Base-by-base conservation (phyloP, 2,329 filamentous ascomycete species). In the Torrubiella hemipterigena region DNA sequence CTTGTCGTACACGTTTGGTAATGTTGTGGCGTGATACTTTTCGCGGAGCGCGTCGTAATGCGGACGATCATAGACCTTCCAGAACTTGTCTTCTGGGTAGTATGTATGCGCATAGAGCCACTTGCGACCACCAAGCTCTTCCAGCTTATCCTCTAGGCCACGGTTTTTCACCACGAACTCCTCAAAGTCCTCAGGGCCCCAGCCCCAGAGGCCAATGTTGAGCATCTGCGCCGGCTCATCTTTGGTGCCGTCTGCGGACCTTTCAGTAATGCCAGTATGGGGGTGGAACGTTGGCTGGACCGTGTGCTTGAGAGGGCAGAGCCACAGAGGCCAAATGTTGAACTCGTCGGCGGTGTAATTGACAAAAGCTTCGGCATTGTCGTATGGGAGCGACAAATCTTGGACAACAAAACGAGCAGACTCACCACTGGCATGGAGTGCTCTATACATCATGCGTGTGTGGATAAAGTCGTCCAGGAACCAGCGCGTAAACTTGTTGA, bases 61-160 rank as follows among this genome's bases (percentile, higher is more conserved):
- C 7, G 49, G 40, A 14, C 57, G 52, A 39, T 73, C 63, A 42
- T 81, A 80, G 13, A 72, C 55, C 8, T 52, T 42, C 73, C 74
- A 79, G 50, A 80, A 82, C 42, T 77, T 70, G 0, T 65, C 55
- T 40, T 81, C 69, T 1, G 66, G 66, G 48, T 87, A 87, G 52
- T 83, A 87, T 0, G 79, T 76, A 43, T 85, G 78, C 1, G 82
- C 81, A 48, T 89, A 89, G 3, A 89, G 56, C 77, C 81, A 87
- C 54, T 89, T 89, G 58, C 78, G 72, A 0, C 82, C 83, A 10
- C 74, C 73, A 0, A 87, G 61, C 26, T 70, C 63, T 11, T 56
- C 56, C 2, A 85, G 61, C 40, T 77, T 76, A 3, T 54, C 49
- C 51, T 89, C 82, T 4, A 89, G 59, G 21, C 58, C 62, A 3